phyloP scores from a whole-genome alignment of 495 filamentous ascomycete genomes.

The Penicillium mononematosum region DNA sequence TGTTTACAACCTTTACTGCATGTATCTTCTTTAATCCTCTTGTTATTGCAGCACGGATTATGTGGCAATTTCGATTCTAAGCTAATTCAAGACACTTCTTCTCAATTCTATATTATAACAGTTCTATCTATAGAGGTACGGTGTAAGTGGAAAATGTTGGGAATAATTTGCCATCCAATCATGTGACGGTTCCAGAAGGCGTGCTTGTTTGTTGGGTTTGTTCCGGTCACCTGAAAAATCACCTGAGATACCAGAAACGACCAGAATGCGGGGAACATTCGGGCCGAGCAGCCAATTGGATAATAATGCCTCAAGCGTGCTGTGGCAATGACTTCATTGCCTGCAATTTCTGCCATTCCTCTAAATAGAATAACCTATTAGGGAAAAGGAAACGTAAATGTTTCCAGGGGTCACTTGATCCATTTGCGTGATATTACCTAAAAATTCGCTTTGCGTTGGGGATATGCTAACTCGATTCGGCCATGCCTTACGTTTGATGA shows the following conservation, averaged over 20 bases:
- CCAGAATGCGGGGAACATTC: not conserved
- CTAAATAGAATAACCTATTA: not conserved
- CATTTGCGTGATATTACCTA: not conserved
- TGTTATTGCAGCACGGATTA: too few species aligned
- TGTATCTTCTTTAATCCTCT: too few species aligned
- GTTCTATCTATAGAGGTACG: not conserved
- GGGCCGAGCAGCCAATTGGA: not conserved
- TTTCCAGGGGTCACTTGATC: not conserved
- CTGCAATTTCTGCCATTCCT: not conserved
- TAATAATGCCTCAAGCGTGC: not conserved
- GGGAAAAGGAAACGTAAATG: not conserved
- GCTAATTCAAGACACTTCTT: too few species aligned
- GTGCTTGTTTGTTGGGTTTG: not conserved
- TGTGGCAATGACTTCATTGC: not conserved
- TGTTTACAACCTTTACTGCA: too few species aligned
- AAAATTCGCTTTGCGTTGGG: not conserved
- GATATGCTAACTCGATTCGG: not conserved
- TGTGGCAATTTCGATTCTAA: too few species aligned
- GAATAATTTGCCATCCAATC: not conserved
- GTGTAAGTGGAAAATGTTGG: not conserved
- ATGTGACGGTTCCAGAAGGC: not conserved
- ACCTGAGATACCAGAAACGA: not conserved
- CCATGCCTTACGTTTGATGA: not conserved
- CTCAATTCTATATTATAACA: too few species aligned
- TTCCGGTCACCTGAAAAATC: not conserved